Evolutionary conservation across 768 basidiomycete genomes (phyloP).

Genomic region (Leccinum olivaceopallidum): DNA sequence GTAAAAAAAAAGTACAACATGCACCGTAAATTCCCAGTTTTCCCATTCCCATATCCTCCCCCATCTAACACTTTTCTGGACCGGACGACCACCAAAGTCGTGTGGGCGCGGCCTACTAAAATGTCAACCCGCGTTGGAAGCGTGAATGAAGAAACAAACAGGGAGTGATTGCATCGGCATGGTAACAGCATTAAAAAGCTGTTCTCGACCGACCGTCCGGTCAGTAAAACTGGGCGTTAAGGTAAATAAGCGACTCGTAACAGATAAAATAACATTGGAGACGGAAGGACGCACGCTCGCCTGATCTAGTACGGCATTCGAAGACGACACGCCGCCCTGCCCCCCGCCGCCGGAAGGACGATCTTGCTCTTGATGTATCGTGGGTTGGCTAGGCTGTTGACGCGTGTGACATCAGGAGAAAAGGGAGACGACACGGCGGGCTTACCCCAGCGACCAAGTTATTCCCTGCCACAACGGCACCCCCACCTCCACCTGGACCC

Average conservation of each 20-base stretch:
- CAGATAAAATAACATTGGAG: background rate
- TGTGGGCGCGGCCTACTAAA: background rate
- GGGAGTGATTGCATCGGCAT: constrained; percentile 7
- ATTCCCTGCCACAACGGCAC: constrained; percentile 10
- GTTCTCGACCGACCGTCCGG: background rate
- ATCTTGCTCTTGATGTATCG: constrained; percentile 28
- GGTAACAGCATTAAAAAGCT: constrained; percentile 5
- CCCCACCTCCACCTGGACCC: background rate
- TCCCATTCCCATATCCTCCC: background rate
- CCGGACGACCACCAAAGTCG: background rate
- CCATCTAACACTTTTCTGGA: background rate
- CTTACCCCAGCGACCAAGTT: constrained; percentile 29
- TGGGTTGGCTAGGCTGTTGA: constrained; percentile 25
- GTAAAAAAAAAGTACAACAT: background rate
- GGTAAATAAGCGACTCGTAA: background rate
- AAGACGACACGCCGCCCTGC: constrained; percentile 21
- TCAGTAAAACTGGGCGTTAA: constrained; percentile 27
- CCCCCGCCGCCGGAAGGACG: constrained; percentile 19
- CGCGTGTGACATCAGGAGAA: background rate
- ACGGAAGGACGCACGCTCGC: constrained; percentile 3
- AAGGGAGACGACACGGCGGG: background rate
- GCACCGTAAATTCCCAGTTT: background rate
- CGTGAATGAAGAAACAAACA: background rate
- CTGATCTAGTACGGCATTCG: constrained; percentile 29
- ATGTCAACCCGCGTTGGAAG: background rate